Conservation (phyloP, 371 early-diverging fungal genomes). For the Actinomortierella ambigua region DNA sequence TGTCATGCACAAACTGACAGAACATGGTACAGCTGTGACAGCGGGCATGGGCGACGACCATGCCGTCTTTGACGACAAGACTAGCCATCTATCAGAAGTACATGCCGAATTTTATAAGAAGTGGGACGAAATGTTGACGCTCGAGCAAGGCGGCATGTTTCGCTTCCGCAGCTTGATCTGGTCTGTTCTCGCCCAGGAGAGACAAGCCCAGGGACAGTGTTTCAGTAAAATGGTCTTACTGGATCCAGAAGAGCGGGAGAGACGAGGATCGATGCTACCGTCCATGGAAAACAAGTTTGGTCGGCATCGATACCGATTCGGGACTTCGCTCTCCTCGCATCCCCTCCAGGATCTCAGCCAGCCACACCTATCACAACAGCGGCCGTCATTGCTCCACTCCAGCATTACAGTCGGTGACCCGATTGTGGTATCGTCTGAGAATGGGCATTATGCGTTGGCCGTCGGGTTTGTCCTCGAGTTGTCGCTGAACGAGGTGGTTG, state of each 20-base stretch:
- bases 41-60: slow-evolving; percentile 52
- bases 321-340: slow-evolving; percentile 1
- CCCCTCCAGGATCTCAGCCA: slow-evolving; percentile 17
- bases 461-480: slow-evolving; percentile 75
- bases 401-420: slow-evolving; percentile 79
- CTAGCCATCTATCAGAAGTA: slow-evolving; percentile 60
- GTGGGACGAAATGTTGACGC: slow-evolving; percentile 80
- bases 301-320: slow-evolving; percentile 33
- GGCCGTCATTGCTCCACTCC: slow-evolving; percentile 49
- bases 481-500: slow-evolving; percentile 50
- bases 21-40: slow-evolving; percentile 63
- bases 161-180: slow-evolving; percentile 81
- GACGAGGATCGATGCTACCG: slow-evolving; percentile 6
- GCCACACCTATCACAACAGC: slow-evolving; percentile 10
- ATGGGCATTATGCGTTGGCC: slow-evolving; percentile 75
- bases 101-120: slow-evolving; percentile 73
- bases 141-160: slow-evolving; percentile 80
- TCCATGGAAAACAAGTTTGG: not conserved
- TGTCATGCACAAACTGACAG: slow-evolving; percentile 72
- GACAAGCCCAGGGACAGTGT: slow-evolving; percentile 63
- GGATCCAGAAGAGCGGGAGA: slow-evolving; percentile 2
- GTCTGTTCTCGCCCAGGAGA: slow-evolving; percentile 62
- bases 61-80: slow-evolving; percentile 62
- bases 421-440: slow-evolving; percentile 80
- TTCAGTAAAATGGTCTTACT: slow-evolving; percentile 41